These are phyloP conservation scores for Exophiala bonariae DNA, from an alignment of 2,329 filamentous ascomycete species.

Conservation along the genomic window DNA sequence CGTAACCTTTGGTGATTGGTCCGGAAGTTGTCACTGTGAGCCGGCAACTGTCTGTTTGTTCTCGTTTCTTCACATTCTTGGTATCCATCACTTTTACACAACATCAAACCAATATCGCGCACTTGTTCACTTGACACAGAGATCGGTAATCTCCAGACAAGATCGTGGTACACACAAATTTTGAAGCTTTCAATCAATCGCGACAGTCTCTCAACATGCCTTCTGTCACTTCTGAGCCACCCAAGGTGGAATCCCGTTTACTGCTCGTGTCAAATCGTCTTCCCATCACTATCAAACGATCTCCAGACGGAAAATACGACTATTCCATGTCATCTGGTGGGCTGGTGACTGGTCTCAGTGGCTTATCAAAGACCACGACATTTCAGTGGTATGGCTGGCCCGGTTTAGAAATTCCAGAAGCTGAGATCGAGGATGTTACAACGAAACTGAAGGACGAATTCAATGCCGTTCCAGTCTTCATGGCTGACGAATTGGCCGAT, in stretches of 20 bases:
- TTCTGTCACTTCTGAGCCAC: constrained; percentile 15
- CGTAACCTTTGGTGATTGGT: too few relatives aligned
- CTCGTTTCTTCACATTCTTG: too few relatives aligned
- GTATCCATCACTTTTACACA: too few relatives aligned
- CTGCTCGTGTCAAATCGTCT: constrained; percentile 92
- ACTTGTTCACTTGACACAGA: too few relatives aligned
- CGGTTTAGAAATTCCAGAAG: constrained; percentile 84
- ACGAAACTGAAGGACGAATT: constrained; percentile 82
- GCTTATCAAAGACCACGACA: constrained; percentile 87
- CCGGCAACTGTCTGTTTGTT: too few relatives aligned
- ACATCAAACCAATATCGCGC: too few relatives aligned
- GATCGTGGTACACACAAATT: too few relatives aligned
- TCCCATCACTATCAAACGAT: constrained; percentile 93
- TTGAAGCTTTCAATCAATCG: too few relatives aligned
- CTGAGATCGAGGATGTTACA: constrained; percentile 73
- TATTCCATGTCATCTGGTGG: constrained; percentile 98
- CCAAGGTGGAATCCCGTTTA: constrained; percentile 47
- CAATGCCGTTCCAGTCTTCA: constrained; percentile 85
- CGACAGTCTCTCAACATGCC: constrained; percentile 23
- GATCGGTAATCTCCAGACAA: too few relatives aligned
- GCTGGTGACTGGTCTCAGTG: constrained; percentile 88
- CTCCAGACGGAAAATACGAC: constrained; percentile 85
- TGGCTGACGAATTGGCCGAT: constrained; percentile 90
- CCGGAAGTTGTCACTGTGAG: too few relatives aligned
- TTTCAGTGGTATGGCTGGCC: constrained; percentile 99